phyloP scores from a whole-genome alignment of 164 flowering plant species.

The Saururus chinensis region DNA sequence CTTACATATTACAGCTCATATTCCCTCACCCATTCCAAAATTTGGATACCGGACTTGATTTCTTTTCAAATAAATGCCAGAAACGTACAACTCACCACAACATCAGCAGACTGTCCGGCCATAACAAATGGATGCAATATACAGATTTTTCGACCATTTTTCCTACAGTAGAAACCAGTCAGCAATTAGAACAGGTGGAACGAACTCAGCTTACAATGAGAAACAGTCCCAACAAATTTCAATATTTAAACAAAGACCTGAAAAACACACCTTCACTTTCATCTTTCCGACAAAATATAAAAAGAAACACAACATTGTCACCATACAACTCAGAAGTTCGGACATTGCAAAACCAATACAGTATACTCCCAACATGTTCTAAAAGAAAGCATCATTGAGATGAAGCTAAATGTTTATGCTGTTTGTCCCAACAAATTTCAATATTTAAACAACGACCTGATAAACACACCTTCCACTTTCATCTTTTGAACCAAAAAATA shows the following conservation, averaged over 20 bases:
- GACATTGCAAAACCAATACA: no score
- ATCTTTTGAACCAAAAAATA: no score
- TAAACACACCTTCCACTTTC: no score
- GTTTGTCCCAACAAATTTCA: background rate
- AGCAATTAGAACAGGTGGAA: background rate
- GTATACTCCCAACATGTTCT: no score
- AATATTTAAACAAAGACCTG: no score
- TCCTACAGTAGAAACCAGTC: slow-evolving; percentile 33
- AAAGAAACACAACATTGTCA: no score
- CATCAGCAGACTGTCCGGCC: slow-evolving; percentile 60
- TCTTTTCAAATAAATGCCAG: slow-evolving; percentile 3
- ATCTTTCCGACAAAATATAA: no score
- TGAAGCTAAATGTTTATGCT: no score
- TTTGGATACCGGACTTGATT: slow-evolving; percentile 5
- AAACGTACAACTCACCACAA: slow-evolving; percentile 1
- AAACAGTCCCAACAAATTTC: background rate
- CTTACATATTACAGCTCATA: background rate
- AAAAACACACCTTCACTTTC: no score
- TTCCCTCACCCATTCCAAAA: slow-evolving; percentile 3
- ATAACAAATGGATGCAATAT: slow-evolving; percentile 66
- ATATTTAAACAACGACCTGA: no score
- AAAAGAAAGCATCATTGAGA: no score
- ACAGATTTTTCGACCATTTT: slow-evolving; percentile 76
- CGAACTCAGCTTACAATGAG: background rate
- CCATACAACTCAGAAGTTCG: no score